Evolutionary conservation across 495 filamentous ascomycete species (phyloP), one percentile per base, ranked within the genome.

Genomic region (Aspergillus avenaceus): DNA sequence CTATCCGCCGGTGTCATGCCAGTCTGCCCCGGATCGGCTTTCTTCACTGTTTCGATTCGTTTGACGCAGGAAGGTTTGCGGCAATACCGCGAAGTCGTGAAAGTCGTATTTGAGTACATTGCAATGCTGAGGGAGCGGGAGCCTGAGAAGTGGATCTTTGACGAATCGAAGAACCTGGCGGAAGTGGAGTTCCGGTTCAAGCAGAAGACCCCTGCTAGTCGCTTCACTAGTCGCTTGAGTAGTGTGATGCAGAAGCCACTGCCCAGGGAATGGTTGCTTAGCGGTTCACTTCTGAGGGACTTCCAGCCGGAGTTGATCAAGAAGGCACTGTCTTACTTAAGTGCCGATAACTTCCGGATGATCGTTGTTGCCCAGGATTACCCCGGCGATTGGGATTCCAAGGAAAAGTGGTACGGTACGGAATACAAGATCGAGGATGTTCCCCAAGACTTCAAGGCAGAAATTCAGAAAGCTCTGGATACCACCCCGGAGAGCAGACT

Each of bases 351-450:
- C 63, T 93, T 97, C 71, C 79, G 87, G 24, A 75, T 96, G 49
- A 81, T 81, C 6, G 75, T 97, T 50, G 84, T 95, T 25, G 88
- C 88, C 25, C 87, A 89, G 63, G 80, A 90, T 12, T 86, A 84
- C 52, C 91, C 90, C 0, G 90, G 88, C 1, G 79, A 82, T n/a
- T 91, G 88, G 84, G 82, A 95, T 45, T 67, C 86, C 54, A 91
- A 87, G 61, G 93, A 99, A 71, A 88, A 88, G 67, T 99, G 95
- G 95, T 99, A 99, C 55, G 92, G 92, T 16, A 99, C 93, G 5
- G 91, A 97, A 59, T 96, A 97, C 69, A 86, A 81, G 53, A 75
- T 81, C 24, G 88, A 95, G 64, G 85, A 85, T 62, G 90, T 99
- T 38, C 86, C 91, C 2, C 58, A 78, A 28, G 81, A 89, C 18